Percentiles rank a stretch among this genome's conserved stretches.
phyloP scores from a whole-genome alignment of 2,329 filamentous ascomycete species.

The Akanthomyces uredinophilus region DNA sequence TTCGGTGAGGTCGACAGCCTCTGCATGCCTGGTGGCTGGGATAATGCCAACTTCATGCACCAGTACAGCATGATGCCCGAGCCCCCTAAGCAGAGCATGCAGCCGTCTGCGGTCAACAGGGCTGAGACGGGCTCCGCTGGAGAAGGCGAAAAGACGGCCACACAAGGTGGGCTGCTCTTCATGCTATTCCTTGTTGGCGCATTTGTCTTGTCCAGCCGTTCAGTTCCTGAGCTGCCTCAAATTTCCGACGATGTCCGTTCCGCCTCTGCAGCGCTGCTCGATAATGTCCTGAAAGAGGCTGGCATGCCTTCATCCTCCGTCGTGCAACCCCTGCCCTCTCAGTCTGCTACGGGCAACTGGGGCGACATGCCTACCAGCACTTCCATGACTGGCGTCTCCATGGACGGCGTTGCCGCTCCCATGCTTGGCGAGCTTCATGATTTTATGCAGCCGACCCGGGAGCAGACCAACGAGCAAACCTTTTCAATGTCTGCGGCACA shows the following conservation, averaged over 20 bases:
- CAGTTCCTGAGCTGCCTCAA: conserved; percentile 65
- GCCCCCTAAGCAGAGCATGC: conserved; percentile 53
- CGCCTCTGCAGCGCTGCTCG: conserved; percentile 70
- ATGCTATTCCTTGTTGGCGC: conserved; percentile 97
- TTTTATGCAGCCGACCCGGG: conserved; percentile 68
- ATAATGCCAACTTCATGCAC: conserved; percentile 66
- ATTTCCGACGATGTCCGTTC: conserved; percentile 77
- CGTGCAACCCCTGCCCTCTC: conserved; percentile 44
- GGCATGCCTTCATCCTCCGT: conserved; percentile 48
- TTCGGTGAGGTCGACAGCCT: conserved; percentile 82
- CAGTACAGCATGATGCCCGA: conserved; percentile 61
- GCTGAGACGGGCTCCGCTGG: conserved; percentile 19
- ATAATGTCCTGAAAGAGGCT: conserved; percentile 78
- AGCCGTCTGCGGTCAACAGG: conserved; percentile 52
- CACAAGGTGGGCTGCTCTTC: conserved; percentile 78
- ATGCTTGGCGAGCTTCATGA: conserved; percentile 63
- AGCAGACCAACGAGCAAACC: conserved; percentile 82
- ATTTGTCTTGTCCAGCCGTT: conserved; percentile 85
- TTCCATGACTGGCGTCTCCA: conserved; percentile 37
- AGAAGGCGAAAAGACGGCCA: conserved; percentile 58
- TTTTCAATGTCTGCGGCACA: conserved; percentile 82
- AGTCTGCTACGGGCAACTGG: conserved; percentile 48
- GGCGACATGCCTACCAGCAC: conserved; percentile 35
- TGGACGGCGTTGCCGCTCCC: conserved; percentile 44
- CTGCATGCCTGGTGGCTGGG: conserved; percentile 77